phyloP scores from a whole-genome alignment of 2,329 filamentous ascomycete genomes.

The Xylaria sp. region DNA sequence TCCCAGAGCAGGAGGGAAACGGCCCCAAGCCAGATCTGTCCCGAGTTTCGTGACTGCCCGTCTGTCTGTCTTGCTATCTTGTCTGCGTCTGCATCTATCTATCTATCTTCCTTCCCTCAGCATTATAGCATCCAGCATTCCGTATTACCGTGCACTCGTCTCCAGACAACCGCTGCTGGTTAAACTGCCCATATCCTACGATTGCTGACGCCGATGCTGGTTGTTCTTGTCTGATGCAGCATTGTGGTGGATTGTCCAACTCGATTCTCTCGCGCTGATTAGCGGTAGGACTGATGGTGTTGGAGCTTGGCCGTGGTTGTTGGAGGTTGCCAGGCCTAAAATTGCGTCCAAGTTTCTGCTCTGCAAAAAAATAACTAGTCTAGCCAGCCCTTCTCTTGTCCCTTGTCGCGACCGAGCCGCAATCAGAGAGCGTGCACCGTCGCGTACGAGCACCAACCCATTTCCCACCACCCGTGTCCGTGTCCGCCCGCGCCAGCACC shows the following conservation, averaged over 20 bases:
- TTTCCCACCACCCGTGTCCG: slow-evolving; percentile 14
- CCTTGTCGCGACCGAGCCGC: slow-evolving; percentile 35
- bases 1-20: slow-evolving; percentile 20
- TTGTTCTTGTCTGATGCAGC: not conserved
- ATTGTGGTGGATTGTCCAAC: slow-evolving; percentile 22
- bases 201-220: slow-evolving; percentile 16
- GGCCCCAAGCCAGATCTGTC: slow-evolving; percentile 33
- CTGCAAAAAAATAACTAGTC: slow-evolving; percentile 27
- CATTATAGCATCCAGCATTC: not conserved
- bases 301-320: slow-evolving; percentile 28
- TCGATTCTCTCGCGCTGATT: slow-evolving; percentile 5
- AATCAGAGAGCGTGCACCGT: slow-evolving; percentile 35
- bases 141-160: slow-evolving; percentile 10
- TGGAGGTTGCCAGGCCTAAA: slow-evolving; percentile 35
- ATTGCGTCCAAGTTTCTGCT: slow-evolving; percentile 20
- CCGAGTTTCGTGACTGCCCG: slow-evolving; percentile 29
- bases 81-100: not conserved
- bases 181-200: not conserved
- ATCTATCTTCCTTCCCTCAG: not conserved
- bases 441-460: slow-evolving; percentile 32
- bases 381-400: slow-evolving; percentile 24
- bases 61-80: not conserved
- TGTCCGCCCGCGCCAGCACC: slow-evolving; percentile 21
- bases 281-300: slow-evolving; percentile 30
- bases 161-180: not conserved